phyloP scores from a whole-genome alignment of 208 protist species.

The Trypanosoma congolense region DNA sequence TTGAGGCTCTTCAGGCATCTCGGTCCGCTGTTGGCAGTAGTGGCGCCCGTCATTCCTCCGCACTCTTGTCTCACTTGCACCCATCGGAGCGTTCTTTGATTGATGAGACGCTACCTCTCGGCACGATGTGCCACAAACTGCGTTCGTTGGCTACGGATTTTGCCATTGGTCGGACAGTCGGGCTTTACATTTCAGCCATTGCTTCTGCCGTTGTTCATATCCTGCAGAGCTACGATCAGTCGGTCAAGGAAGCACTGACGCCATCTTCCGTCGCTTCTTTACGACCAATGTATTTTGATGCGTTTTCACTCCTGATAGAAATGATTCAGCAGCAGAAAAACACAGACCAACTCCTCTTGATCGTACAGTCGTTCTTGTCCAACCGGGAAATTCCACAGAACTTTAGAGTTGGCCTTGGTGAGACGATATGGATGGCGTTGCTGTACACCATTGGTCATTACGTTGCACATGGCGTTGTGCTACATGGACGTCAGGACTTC shows the following conservation, averaged over 20 bases:
- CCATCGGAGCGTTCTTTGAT: slow-evolving; percentile 60
- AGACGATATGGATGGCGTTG: slow-evolving; percentile 63
- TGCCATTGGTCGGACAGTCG: slow-evolving; percentile 39
- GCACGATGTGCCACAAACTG: slow-evolving; percentile 37
- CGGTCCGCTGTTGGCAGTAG: not conserved
- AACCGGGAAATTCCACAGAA: slow-evolving; percentile 47
- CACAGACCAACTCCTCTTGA: slow-evolving; percentile 21
- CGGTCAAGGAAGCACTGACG: slow-evolving; percentile 31
- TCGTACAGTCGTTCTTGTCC: slow-evolving; percentile 41
- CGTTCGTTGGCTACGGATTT: slow-evolving; percentile 28
- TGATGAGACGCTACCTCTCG: slow-evolving; percentile 47
- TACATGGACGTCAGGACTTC: slow-evolving; percentile 70
- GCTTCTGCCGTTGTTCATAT: slow-evolving; percentile 41
- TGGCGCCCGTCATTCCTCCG: not conserved
- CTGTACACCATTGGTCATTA: slow-evolving; percentile 84
- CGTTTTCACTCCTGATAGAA: slow-evolving; percentile 40
- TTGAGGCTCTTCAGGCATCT: not conserved
- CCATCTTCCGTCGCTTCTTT: slow-evolving; percentile 39
- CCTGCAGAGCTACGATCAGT: slow-evolving; percentile 45
- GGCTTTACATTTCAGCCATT: slow-evolving; percentile 53
- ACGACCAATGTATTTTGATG: slow-evolving; percentile 32
- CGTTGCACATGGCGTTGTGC: slow-evolving; percentile 78
- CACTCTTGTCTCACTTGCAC: slow-evolving; percentile 38
- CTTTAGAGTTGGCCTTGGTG: slow-evolving; percentile 60
- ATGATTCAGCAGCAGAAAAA: slow-evolving; percentile 30